Percentiles rank a stretch among this genome's conserved stretches.
These are phyloP conservation scores for Sporothrix schenckii DNA, from an alignment of 2,329 filamentous ascomycete genomes.

Conservation along the genomic window DNA sequence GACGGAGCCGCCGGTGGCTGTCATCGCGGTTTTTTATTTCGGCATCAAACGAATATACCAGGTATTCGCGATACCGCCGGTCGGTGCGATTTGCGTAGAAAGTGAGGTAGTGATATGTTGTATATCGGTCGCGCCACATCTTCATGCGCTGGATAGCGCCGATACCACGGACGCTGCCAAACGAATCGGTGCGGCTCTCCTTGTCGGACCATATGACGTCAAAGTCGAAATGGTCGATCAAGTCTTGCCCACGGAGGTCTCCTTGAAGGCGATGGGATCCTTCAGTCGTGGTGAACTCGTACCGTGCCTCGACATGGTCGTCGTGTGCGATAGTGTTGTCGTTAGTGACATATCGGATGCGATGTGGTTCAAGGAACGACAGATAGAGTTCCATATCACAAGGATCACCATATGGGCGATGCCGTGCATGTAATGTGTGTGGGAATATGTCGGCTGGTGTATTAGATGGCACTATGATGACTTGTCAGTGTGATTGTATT, in stretches of 20 bases:
- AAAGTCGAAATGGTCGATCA: constrained; percentile 56
- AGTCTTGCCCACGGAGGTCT: constrained; percentile 52
- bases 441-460: constrained; percentile 51
- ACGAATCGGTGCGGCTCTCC: constrained; percentile 53
- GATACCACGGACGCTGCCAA: constrained; percentile 55
- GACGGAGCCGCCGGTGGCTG: constrained; percentile 50
- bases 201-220: constrained; percentile 58
- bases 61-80: constrained; percentile 53
- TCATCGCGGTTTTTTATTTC: constrained; percentile 53
- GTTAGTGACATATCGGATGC: constrained; percentile 53
- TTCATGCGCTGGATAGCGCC: constrained; percentile 57
- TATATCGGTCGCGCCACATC: constrained; percentile 55
- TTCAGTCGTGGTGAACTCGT: constrained; percentile 56
- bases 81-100: constrained; percentile 51
- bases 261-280: constrained; percentile 54
- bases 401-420: constrained; percentile 55
- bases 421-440: constrained; percentile 54
- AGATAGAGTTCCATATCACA: constrained; percentile 55
- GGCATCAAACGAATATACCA: constrained; percentile 52
- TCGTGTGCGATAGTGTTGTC: constrained; percentile 54
- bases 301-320: constrained; percentile 52
- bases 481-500: background rate
- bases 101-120: constrained; percentile 52
- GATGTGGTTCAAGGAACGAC: constrained; percentile 53
- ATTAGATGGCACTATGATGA: constrained; percentile 50